Conservation (phyloP, 345 rosid species). For the Eucalyptus virginea region DNA sequence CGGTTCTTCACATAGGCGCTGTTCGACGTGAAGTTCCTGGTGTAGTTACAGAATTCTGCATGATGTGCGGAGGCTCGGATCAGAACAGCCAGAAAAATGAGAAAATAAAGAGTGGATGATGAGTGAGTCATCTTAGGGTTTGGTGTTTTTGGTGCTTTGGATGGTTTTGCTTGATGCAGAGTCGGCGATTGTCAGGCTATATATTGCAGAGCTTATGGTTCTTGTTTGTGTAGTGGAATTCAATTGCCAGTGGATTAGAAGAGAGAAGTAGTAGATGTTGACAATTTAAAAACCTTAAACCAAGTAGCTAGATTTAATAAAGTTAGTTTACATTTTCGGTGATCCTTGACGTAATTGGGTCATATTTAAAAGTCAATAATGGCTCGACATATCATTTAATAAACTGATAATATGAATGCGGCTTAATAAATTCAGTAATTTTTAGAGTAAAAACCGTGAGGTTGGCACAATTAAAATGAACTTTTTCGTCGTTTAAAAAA, state of each 20-base stretch:
- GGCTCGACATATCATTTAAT: background rate
- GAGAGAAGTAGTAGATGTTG: background rate
- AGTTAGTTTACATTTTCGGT: background rate
- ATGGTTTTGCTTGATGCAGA: background rate
- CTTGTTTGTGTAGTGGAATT: background rate
- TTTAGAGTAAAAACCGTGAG: background rate
- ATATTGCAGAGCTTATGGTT: background rate
- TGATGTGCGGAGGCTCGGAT: background rate
- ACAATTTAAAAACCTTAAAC: background rate
- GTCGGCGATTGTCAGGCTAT: background rate
- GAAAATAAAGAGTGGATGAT: background rate
- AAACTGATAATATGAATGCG: background rate
- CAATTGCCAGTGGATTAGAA: background rate
- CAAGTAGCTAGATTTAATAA: background rate
- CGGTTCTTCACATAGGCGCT: constrained; percentile 9
- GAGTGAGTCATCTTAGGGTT: background rate
- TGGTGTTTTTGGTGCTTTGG: background rate
- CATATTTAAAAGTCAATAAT: background rate
- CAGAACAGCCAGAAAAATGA: background rate
- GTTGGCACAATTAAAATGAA: too few relatives aligned
- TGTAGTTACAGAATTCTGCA: background rate
- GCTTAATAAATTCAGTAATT: too few relatives aligned
- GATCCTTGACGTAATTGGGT: background rate
- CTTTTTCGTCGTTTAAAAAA: background rate
- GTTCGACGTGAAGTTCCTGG: background rate